Evolutionary conservation across 345 rosid genomes (phyloP), one percentile per base, ranked within the genome.

Genomic region (Toxicodendron radicans): DNA sequence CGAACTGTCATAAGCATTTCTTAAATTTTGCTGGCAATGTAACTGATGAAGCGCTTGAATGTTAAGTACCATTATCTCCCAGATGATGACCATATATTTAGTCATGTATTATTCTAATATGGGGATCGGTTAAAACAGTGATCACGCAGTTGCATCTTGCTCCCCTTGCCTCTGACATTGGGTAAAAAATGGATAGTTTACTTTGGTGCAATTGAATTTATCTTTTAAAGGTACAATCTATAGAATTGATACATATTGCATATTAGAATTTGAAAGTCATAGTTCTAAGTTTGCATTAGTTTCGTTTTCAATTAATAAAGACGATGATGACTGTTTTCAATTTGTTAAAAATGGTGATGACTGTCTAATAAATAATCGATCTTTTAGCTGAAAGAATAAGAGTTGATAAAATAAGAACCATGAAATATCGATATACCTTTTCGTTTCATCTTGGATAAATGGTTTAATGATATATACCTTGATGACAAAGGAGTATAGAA

Each of bases 401-500:
- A 11, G 14, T 46, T 46, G 1, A 11, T 48, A 48, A 43, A 43
- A 6, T 43, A 43, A 43, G 48, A 43, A 10, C 11, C 13, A 46
- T 46, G 13, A 11, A 13, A 51, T 51, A 51, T 18, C 1, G 16
- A 51, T 51, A 13, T 51, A 51, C 17, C 54, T 51, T 12, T 51
- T 18, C 6, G 6, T 16, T 51, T 18, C 18, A 16, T 51, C 12
- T 61, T 32, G 17, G 1, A 7, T 0, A 2, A 7, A 61, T 8
- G 18, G 2, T 2, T 65, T 54, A 11, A 54, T 2, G 4, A 59
- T 72, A 38, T 27, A 60, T 90, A 92, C 99, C 99, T 95, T 90
- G 24, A 95, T 67, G 73, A 92, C 81, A 66, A 92, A 88, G 82
- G 92, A 89, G 92, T 85, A 90, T 59, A 92, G 84, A 78, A 88